phyloP scores from a whole-genome alignment of 2,329 filamentous ascomycete species.

The Pezicula carpinea region DNA sequence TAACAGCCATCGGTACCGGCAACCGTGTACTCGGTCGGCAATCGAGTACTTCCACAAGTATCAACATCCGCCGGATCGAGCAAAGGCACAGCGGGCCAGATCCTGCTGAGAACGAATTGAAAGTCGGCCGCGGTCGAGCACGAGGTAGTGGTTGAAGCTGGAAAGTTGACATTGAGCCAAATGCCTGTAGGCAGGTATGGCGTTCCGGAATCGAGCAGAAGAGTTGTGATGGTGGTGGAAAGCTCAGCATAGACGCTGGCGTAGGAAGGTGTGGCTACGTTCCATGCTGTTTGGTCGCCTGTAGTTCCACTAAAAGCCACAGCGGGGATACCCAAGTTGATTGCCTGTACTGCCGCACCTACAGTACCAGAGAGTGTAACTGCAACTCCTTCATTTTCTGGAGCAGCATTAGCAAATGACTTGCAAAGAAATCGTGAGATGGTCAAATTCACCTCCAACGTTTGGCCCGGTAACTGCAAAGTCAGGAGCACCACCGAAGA shows the following conservation, averaged over 20 bases:
- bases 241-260: constrained; percentile 61
- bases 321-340: constrained; percentile 53
- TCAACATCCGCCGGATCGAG: constrained; percentile 44
- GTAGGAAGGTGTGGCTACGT: constrained; percentile 43
- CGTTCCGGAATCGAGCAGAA: constrained; percentile 48
- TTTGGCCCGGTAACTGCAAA: constrained; percentile 65
- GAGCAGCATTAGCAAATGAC: background rate
- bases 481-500: constrained; percentile 52
- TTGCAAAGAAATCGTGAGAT: background rate
- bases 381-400: constrained; percentile 48
- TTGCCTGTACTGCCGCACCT: constrained; percentile 59
- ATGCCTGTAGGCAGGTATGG: constrained; percentile 59
- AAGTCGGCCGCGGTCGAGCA: constrained; percentile 52
- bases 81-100: constrained; percentile 40
- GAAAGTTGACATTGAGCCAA: constrained; percentile 69
- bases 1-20: constrained; percentile 49
- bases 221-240: constrained; percentile 51
- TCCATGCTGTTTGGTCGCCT: constrained; percentile 47
- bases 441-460: constrained; percentile 32
- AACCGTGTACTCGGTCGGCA: constrained; percentile 57
- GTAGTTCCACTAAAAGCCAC: constrained; percentile 61
- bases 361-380: constrained; percentile 62
- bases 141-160: constrained; percentile 38
- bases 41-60: constrained; percentile 47
- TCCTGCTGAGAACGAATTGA: constrained; percentile 59